phyloP scores from a whole-genome alignment of 2,329 filamentous ascomycete species.

The Aspergillus hortae region DNA sequence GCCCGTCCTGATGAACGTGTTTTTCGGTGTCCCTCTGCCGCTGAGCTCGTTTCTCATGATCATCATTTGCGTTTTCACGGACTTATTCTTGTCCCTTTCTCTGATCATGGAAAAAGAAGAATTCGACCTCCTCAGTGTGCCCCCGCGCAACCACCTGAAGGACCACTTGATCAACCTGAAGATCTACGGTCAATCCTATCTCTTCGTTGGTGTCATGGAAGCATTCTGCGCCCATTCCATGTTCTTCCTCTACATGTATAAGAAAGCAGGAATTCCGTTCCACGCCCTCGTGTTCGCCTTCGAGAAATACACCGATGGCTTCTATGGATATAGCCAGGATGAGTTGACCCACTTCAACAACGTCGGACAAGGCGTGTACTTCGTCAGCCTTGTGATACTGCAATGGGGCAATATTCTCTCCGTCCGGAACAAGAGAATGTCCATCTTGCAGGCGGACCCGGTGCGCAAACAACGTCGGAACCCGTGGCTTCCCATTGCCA shows the following conservation, averaged over 20 bases:
- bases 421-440: conserved; percentile 51
- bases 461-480: conserved; percentile 48
- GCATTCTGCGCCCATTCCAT: conserved; percentile 49
- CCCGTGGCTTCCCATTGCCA: conserved; percentile 47
- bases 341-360: conserved; percentile 49
- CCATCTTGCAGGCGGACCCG: conserved; percentile 52
- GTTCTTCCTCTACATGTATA: conserved; percentile 55
- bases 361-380: conserved; percentile 52
- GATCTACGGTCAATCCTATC: conserved; percentile 52
- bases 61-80: conserved; percentile 56
- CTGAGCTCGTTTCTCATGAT: conserved; percentile 56
- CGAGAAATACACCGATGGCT: conserved; percentile 47
- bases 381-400: conserved; percentile 52
- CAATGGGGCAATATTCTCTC: conserved; percentile 54
- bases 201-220: conserved; percentile 53
- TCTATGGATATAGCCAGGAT: conserved; percentile 47
- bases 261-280: conserved; percentile 47
- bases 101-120: conserved; percentile 57
- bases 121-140: conserved; percentile 50
- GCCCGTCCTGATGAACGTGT: conserved; percentile 56
- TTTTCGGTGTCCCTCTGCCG: conserved; percentile 52
- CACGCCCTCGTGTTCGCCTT: conserved; percentile 50
- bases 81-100: conserved; percentile 50
- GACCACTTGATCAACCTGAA: conserved; percentile 53
- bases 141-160: conserved; percentile 48